Percentiles rank a stretch among this genome's conserved stretches.
phyloP scores from a whole-genome alignment of 2,329 filamentous ascomycete genomes.

The Tolypocladium capitatum region DNA sequence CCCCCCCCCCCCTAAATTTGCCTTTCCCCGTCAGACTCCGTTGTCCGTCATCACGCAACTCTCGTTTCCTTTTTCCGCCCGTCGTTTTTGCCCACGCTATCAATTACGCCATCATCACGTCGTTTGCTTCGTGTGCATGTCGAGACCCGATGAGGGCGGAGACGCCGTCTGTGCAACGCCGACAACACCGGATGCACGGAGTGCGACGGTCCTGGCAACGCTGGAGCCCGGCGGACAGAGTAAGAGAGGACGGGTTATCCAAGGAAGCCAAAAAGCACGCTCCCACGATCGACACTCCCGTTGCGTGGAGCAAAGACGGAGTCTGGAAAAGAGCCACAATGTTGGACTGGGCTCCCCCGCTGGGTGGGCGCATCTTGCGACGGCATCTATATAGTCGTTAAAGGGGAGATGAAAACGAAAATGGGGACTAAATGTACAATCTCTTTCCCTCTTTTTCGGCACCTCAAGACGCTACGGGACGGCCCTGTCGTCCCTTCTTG shows the following conservation, averaged over 20 bases:
- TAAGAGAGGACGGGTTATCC: neutral
- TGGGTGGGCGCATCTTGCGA: constrained; percentile 15
- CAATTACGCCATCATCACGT: constrained; percentile 9
- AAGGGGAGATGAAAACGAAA: constrained; percentile 19
- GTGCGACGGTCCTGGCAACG: neutral
- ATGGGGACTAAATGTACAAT: constrained; percentile 21
- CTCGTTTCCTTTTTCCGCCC: too few species aligned
- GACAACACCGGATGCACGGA: neutral
- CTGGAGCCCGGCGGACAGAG: neutral
- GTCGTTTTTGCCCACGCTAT: neutral
- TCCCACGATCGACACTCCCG: neutral
- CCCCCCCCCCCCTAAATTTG: neutral
- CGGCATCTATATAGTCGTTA: constrained; percentile 22
- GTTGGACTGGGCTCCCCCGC: constrained; percentile 7
- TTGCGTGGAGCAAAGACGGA: neutral
- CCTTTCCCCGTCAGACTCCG: too few species aligned
- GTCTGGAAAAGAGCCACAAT: constrained; percentile 1
- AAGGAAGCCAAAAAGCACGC: neutral
- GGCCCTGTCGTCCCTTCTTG: constrained; percentile 24
- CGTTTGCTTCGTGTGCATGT: constrained; percentile 6
- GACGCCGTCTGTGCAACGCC: neutral
- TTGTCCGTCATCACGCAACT: too few species aligned
- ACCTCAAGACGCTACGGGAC: constrained; percentile 12
- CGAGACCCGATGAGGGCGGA: neutral
- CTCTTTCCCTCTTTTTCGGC: constrained; percentile 12